Evolutionary conservation across 169 alveolate species (phyloP).

Genomic region (Theileria orientalis): DNA sequence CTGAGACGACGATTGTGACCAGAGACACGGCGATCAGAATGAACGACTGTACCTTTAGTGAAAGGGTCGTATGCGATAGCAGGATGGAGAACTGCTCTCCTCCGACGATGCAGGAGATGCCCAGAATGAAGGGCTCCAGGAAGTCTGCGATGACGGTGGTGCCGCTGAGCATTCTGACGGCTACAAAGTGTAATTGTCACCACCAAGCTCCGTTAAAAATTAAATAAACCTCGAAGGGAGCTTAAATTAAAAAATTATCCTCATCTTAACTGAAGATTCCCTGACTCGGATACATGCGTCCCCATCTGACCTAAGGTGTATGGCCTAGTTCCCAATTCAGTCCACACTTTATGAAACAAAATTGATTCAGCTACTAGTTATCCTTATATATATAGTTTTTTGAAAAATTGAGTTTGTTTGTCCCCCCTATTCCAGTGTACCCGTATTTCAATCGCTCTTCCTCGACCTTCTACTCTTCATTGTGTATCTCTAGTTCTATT

Average conservation of each 20-base stretch:
- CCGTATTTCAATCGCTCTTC: background rate
- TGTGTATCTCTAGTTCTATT: background rate
- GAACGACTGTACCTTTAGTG: background rate
- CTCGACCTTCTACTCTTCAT: background rate
- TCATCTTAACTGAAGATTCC: background rate
- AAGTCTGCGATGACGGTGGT: background rate
- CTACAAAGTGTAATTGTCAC: background rate
- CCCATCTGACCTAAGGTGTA: too few relatives aligned
- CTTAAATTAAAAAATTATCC: background rate
- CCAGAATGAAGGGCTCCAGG: slow-evolving; percentile 16
- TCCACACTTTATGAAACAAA: too few relatives aligned
- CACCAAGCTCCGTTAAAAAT: background rate
- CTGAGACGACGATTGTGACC: background rate
- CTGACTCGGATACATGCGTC: background rate
- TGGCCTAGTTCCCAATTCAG: too few relatives aligned
- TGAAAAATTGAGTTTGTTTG: too few relatives aligned
- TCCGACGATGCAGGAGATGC: slow-evolving; percentile 26
- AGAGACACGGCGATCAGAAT: background rate
- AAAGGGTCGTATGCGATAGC: background rate
- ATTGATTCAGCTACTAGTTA: too few relatives aligned
- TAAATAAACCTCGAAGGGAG: background rate
- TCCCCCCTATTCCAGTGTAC: too few relatives aligned
- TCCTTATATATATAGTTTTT: too few relatives aligned
- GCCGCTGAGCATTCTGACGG: background rate
- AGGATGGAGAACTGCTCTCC: slow-evolving; percentile 19